phyloP scores from a whole-genome alignment of 73 alveolate genomes.

The Effrenium voratum region DNA sequence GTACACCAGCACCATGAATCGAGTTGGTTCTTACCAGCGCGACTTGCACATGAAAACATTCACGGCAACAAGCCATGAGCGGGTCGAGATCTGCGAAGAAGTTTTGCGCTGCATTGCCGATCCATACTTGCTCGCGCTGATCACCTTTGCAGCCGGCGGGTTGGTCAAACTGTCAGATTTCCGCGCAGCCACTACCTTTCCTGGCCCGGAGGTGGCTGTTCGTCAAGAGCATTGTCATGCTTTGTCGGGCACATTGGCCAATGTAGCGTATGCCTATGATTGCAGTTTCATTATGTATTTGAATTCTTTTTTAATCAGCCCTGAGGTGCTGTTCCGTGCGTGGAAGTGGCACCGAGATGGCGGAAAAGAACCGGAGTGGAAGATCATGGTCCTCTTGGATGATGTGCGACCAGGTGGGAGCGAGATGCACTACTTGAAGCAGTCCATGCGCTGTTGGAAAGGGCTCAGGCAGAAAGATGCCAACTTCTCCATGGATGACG shows the following conservation, averaged over 20 bases:
- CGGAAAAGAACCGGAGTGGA: background rate
- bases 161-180: background rate
- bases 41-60: background rate
- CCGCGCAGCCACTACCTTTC: background rate
- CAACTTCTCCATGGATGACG: background rate
- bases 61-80: background rate
- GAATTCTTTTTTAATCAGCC: background rate
- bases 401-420: background rate
- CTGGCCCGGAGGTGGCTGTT: background rate
- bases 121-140: background rate
- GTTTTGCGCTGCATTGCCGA: background rate
- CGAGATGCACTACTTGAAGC: background rate
- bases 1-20: background rate
- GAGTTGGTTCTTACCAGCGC: background rate
- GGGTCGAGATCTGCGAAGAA: background rate
- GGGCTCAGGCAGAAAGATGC: slow-evolving; percentile 10
- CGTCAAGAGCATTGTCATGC: no score
- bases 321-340: background rate
- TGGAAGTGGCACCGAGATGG: slow-evolving; percentile 27
- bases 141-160: background rate
- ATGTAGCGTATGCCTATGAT: background rate
- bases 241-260: no score
- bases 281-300: background rate
- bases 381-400: slow-evolving; percentile 3
- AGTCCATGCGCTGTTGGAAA: background rate